A percentile compares a stretch with the other conserved stretches of the same genome.
phyloP scores from a whole-genome alignment of 768 basidiomycete species.

The Rhizopogon vinicolor region DNA sequence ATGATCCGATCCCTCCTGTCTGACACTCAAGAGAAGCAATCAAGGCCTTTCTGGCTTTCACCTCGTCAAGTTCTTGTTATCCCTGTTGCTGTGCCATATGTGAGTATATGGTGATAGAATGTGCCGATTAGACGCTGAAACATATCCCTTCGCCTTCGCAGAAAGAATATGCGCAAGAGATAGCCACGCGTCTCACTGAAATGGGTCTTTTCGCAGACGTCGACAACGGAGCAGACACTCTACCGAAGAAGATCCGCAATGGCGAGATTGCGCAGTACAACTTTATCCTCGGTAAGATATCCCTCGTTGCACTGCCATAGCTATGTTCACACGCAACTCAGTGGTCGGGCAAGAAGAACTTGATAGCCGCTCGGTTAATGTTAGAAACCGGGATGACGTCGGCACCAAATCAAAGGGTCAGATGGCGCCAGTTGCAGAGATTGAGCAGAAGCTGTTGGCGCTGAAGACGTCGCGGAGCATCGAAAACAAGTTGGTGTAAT shows the following conservation, averaged over 20 bases:
- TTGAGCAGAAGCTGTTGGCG: constrained; percentile 62
- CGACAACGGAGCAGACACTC: constrained; percentile 87
- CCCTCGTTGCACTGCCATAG: not conserved
- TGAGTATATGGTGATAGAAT: constrained; percentile 38
- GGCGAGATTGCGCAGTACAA: constrained; percentile 98
- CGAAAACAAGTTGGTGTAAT: constrained; percentile 43
- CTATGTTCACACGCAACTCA: constrained; percentile 24
- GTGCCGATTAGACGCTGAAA: not conserved
- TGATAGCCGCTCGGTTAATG: constrained; percentile 83
- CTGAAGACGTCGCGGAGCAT: constrained; percentile 60
- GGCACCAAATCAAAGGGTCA: constrained; percentile 80
- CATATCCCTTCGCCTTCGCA: constrained; percentile 28
- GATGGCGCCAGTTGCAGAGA: constrained; percentile 66
- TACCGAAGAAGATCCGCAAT: constrained; percentile 96
- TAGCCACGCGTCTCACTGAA: constrained; percentile 60
- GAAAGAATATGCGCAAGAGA: constrained; percentile 88
- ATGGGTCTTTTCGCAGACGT: constrained; percentile 86
- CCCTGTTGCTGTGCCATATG: constrained; percentile 87
- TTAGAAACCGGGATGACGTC: constrained; percentile 92
- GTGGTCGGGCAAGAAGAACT: constrained; percentile 96
- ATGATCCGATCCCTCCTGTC: not conserved
- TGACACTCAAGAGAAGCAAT: not conserved
- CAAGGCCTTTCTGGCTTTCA: constrained; percentile 96
- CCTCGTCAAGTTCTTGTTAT: constrained; percentile 96
- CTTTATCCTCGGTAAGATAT: constrained; percentile 82